Base-by-base conservation (phyloP, 352 stramenopile genomes). In the Hyaloperonospora arabidopsidis region DNA sequence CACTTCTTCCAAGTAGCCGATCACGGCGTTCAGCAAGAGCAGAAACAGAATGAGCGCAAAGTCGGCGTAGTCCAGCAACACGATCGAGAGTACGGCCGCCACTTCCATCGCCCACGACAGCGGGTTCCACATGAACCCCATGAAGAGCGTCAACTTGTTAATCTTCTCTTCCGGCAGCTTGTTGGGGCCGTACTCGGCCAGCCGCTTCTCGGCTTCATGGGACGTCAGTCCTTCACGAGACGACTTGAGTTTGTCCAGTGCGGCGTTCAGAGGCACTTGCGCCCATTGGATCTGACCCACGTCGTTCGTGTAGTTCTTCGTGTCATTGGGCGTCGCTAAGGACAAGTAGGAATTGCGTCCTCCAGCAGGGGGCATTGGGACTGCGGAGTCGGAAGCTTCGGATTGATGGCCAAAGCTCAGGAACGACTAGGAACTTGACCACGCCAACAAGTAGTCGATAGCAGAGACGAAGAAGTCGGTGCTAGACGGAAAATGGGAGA, bases 61-160 rank as follows among this genome's bases (percentile, higher is more conserved):
- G 49, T 89, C 81, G 23, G 77, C 57, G 61, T 87, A 92, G 55
- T 91, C 80, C 45, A 88, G 64, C 45, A 92, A 54, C 51, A 89
- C 74, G 57, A 88, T 86, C 53, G 77, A 79, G 18, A 89, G 60
- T 10, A 89, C 68, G 22, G 79, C 79, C 7, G 77, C 79, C 22
- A 85, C 66, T 40, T 88, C 79, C 79, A 92, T 92, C 57, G 80
- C 77, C 77, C 76, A 89, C 57, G 79, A 89, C 39, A 92, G 63
- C 45, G 79, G 82, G 67, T 90, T 88, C 79, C 79, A 89, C 76
- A 89, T 86, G 55, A 89, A 89, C 45, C 72, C 54, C 41, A 89
- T 38, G 55, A 93, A 93, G 19, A 87, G 60, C 61, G 76, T 78
- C 43, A 88, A 57, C 70, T 88, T 86, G 74, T 89, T 89, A 5